Evolutionary conservation across 23 red algal species (phyloP).

Genomic region (Pyropia haitanensis): DNA sequence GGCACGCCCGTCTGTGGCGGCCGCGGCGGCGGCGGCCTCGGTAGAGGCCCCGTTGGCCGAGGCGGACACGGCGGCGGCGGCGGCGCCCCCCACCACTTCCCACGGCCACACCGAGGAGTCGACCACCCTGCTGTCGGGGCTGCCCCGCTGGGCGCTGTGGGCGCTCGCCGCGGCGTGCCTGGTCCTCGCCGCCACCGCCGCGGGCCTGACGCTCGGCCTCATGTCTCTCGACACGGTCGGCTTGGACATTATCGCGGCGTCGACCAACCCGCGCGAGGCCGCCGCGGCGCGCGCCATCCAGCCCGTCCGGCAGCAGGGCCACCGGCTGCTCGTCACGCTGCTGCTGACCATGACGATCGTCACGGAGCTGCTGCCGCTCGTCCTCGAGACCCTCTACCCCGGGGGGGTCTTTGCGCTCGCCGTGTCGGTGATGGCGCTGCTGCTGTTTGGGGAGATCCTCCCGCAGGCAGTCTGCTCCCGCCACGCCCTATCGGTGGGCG

Average conservation of each 20-base stretch:
- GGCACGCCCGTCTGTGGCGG: too few species aligned
- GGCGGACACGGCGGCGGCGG: too few species aligned
- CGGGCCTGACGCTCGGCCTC: slow-evolving; percentile 49
- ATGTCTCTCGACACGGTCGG: slow-evolving; percentile 51
- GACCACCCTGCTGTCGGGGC: slow-evolving; percentile 1
- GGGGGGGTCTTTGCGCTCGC: slow-evolving; percentile 25
- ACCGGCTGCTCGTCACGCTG: slow-evolving; percentile 38
- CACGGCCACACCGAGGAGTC: not conserved
- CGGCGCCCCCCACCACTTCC: too few species aligned
- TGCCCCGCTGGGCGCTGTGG: slow-evolving; percentile 17
- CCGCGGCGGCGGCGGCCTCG: too few species aligned
- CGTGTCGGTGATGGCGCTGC: slow-evolving; percentile 20
- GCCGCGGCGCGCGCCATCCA: slow-evolving; percentile 12
- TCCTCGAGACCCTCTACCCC: slow-evolving; percentile 3
- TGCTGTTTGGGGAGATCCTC: slow-evolving; percentile 47
- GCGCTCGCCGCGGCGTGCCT: slow-evolving; percentile 17
- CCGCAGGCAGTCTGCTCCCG: slow-evolving; percentile 47
- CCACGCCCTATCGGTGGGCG: slow-evolving; percentile 36
- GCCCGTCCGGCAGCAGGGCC: slow-evolving; percentile 26
- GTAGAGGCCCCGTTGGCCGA: too few species aligned
- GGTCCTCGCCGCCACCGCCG: slow-evolving; percentile 18
- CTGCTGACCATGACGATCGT: slow-evolving; percentile 32
- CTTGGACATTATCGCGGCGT: slow-evolving; percentile 22
- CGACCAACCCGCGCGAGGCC: slow-evolving; percentile 16
- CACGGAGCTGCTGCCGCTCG: slow-evolving; percentile 5